phyloP scores from a whole-genome alignment of 2,329 filamentous ascomycete genomes.

The Fonsecaea pedrosoi region DNA sequence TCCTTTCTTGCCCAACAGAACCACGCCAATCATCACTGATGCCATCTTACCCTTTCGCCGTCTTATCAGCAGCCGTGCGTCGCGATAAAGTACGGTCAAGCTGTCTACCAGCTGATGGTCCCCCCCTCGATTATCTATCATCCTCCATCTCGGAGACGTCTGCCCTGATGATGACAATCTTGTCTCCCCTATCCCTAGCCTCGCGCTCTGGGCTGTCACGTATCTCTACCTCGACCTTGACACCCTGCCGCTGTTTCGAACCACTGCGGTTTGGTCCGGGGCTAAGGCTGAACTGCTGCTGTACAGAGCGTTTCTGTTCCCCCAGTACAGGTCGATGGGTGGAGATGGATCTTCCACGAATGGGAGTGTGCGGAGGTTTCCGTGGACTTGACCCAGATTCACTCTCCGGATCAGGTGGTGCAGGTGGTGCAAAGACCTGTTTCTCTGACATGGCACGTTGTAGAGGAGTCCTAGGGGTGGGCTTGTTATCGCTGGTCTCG shows the following conservation, averaged over 20 bases:
- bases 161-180: constrained; percentile 37
- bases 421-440: constrained; percentile 27
- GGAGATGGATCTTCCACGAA: constrained; percentile 31
- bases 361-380: constrained; percentile 29
- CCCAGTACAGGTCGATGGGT: constrained; percentile 30
- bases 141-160: constrained; percentile 28
- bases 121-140: background rate
- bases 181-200: constrained; percentile 33
- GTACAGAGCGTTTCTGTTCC: constrained; percentile 28
- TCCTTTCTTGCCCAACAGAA: background rate
- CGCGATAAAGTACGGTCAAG: background rate
- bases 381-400: constrained; percentile 16
- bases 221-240: constrained; percentile 39
- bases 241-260: constrained; percentile 31
- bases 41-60: background rate
- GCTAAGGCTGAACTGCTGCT: constrained; percentile 36
- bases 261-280: constrained; percentile 32
- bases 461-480: constrained; percentile 27
- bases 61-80: background rate
- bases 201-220: constrained; percentile 37
- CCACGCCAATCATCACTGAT: background rate
- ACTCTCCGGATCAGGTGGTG: constrained; percentile 16
- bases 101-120: background rate
- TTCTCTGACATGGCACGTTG: constrained; percentile 34
- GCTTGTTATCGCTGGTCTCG: constrained; percentile 9